Percentiles rank a stretch among this genome's conserved stretches.
Conservation (phyloP, 768 basidiomycete species). For the Cystobasidium ongulense region DNA sequence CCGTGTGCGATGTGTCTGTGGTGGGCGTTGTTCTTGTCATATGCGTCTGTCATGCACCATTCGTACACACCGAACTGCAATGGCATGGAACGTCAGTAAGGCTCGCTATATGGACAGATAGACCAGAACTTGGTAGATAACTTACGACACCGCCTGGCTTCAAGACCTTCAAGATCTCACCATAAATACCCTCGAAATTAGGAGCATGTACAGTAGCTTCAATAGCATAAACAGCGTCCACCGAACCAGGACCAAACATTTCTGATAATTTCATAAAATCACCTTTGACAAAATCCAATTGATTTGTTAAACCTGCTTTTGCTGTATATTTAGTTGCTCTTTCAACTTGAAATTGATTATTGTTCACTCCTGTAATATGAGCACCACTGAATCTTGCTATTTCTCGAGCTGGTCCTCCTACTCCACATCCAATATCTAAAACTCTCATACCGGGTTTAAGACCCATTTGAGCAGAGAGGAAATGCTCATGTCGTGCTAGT, state of each 20-base stretch:
- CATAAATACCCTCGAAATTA: constrained; percentile 88
- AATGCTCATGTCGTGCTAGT: constrained; percentile 88
- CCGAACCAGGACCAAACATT: constrained; percentile 81
- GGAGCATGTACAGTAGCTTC: constrained; percentile 97
- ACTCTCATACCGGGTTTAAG: constrained; percentile 87
- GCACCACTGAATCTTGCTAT: constrained; percentile 86
- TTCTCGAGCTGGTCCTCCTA: constrained; percentile 92
- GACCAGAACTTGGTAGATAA: background rate
- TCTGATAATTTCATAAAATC: constrained; percentile 94
- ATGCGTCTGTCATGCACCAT: constrained; percentile 95
- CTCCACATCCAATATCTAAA: constrained; percentile 92
- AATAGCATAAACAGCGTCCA: constrained; percentile 96
- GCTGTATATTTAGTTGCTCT: constrained; percentile 77
- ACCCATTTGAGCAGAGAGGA: constrained; percentile 76
- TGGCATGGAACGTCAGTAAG: background rate
- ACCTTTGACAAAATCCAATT: constrained; percentile 76
- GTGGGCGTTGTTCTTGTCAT: constrained; percentile 73
- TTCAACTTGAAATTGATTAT: constrained; percentile 88
- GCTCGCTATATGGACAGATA: background rate
- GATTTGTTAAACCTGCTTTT: constrained; percentile 62
- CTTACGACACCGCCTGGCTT: constrained; percentile 91
- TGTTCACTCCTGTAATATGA: constrained; percentile 72
- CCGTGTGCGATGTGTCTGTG: constrained; percentile 83
- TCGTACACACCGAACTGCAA: constrained; percentile 90
- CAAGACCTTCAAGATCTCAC: constrained; percentile 81